Percentiles rank a stretch among this genome's conserved stretches.
Conservation (phyloP, 208 protist genomes). For the Phytomonas serpens region DNA sequence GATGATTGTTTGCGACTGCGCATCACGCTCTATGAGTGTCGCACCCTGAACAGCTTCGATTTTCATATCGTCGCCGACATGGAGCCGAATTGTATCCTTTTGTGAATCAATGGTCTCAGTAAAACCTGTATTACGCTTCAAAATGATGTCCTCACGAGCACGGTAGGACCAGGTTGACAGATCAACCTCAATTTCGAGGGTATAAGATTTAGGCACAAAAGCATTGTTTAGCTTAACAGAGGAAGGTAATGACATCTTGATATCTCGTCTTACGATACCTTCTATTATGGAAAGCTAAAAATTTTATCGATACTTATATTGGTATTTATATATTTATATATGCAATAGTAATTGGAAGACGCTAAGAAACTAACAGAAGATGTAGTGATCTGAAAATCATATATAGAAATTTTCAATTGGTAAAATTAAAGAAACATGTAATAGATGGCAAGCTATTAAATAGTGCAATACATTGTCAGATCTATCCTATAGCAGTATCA, state of each 20-base stretch:
- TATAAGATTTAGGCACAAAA: conserved; percentile 64
- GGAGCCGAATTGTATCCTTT: conserved; percentile 42
- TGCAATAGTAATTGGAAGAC: not conserved
- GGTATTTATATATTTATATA: not conserved
- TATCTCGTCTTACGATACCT: not conserved
- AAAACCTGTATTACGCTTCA: conserved; percentile 27
- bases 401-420: not conserved
- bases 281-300: not conserved
- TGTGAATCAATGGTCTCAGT: conserved; percentile 9
- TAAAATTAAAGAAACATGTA: not conserved
- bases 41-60: conserved; percentile 44
- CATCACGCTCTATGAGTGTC: conserved; percentile 34
- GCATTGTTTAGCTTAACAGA: conserved; percentile 67
- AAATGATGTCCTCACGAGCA: conserved; percentile 48
- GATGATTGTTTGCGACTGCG: conserved; percentile 38
- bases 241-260: not conserved
- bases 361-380: not conserved
- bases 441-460: not conserved
- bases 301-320: not conserved
- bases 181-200: conserved; percentile 57
- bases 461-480: not conserved
- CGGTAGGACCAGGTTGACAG: conserved; percentile 67
- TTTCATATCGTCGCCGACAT: conserved; percentile 50
- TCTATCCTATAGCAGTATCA: not conserved
- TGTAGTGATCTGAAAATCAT: not conserved